Evolutionary conservation across 352 stramenopile species (phyloP).

Genomic region (Pythium monospermum): DNA sequence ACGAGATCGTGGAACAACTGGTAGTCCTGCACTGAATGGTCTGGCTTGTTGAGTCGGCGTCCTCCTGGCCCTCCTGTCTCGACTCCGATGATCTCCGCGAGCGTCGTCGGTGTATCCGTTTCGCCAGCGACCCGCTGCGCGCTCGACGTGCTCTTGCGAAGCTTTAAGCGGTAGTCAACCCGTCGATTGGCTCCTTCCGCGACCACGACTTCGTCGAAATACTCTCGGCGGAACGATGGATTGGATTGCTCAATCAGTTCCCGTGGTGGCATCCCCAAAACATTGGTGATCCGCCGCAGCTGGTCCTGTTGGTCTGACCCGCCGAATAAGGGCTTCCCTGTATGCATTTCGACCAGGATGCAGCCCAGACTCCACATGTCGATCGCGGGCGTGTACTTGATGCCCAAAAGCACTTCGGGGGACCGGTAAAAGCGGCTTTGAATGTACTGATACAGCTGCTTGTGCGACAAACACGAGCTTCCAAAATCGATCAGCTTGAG

Average conservation of each 20-base stretch:
- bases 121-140: slow-evolving; percentile 21
- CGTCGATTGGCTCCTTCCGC: slow-evolving; percentile 49
- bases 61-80: slow-evolving; percentile 36
- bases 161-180: slow-evolving; percentile 63
- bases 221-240: slow-evolving; percentile 76
- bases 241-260: slow-evolving; percentile 90
- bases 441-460: slow-evolving; percentile 97
- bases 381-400: slow-evolving; percentile 78
- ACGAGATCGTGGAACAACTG: slow-evolving; percentile 92
- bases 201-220: slow-evolving; percentile 87
- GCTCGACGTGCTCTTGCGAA: slow-evolving; percentile 39
- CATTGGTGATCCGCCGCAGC: slow-evolving; percentile 94
- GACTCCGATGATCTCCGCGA: slow-evolving; percentile 56
- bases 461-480: slow-evolving; percentile 93
- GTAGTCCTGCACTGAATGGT: slow-evolving; percentile 87
- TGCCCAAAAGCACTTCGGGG: slow-evolving; percentile 82
- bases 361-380: slow-evolving; percentile 90
- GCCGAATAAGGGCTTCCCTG: slow-evolving; percentile 96
- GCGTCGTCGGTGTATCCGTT: slow-evolving; percentile 31
- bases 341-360: slow-evolving; percentile 97
- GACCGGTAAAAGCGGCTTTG: slow-evolving; percentile 97
- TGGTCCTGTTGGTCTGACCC: slow-evolving; percentile 96
- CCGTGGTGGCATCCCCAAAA: slow-evolving; percentile 92
- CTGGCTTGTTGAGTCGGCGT: slow-evolving; percentile 38
- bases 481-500: slow-evolving; percentile 99